Conservation (phyloP, 1,284 basidiomycete species). For the Polyporus tsugae region DNA sequence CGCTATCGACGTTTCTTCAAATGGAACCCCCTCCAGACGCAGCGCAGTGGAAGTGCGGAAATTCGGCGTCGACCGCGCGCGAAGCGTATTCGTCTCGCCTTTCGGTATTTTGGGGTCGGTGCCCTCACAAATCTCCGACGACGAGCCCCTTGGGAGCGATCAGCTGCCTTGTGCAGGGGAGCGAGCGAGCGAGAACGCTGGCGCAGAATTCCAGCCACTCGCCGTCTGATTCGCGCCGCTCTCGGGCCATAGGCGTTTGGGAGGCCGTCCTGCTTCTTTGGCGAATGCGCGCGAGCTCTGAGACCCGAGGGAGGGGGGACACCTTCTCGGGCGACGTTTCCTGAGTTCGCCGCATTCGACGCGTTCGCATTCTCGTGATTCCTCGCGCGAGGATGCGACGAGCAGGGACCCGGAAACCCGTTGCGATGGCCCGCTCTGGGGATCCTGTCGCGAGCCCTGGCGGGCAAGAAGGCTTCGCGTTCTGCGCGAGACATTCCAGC, state of each 20-base stretch:
- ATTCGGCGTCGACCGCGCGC: not conserved
- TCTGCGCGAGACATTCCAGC: constrained; percentile 2
- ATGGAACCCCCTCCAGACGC: not conserved
- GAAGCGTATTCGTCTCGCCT: not conserved
- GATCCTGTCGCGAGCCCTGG: not conserved
- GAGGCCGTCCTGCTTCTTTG: constrained; percentile 7
- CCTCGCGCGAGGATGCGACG: constrained; percentile 2
- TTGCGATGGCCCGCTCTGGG: not conserved
- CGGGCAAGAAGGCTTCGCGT: not conserved
- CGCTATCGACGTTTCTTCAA: constrained; percentile 7
- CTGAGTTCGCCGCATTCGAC: constrained; percentile 3
- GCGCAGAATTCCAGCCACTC: not conserved
- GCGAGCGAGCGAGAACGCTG: not conserved
- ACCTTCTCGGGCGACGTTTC: not conserved
- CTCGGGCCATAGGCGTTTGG: constrained; percentile 12
- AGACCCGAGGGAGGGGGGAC: not conserved
- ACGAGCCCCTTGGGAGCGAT: not conserved
- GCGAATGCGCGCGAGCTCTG: not conserved
- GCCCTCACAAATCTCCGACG: constrained; percentile 3
- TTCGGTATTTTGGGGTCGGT: not conserved
- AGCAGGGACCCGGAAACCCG: not conserved
- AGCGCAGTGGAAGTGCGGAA: not conserved
- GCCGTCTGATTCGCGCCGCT: constrained; percentile 8
- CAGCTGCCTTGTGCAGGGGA: not conserved
- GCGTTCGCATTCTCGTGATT: not conserved